Conservation (phyloP, 805 yeast species). For the Saccharomycopsis oosterbeekiorum region DNA sequence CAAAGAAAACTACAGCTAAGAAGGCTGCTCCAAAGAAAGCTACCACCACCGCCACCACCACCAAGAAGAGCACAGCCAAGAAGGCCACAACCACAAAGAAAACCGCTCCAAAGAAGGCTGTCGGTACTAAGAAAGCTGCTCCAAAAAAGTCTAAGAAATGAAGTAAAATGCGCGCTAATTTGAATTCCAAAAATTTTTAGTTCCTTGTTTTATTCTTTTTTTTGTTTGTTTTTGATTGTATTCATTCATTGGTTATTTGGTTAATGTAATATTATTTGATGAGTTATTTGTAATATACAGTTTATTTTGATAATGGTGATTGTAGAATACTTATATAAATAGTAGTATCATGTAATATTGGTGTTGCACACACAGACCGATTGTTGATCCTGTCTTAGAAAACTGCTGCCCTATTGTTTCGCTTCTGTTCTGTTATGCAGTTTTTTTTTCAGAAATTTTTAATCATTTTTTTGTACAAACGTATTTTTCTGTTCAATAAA, state of each 20-base stretch:
- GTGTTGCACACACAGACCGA: too few relatives aligned
- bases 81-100: slow-evolving; percentile 19
- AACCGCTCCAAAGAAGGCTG: slow-evolving; percentile 17
- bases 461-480: too few relatives aligned
- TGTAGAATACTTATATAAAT: background rate
- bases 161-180: background rate
- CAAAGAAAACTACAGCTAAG: slow-evolving; percentile 22
- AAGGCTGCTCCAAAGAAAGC: slow-evolving; percentile 26
- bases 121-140: slow-evolving; percentile 20
- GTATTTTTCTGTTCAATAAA: too few relatives aligned
- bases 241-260: slow-evolving; percentile 2
- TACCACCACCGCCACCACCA: slow-evolving; percentile 18
- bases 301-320: background rate
- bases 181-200: background rate
- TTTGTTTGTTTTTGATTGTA: background rate
- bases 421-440: too few relatives aligned
- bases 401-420: too few relatives aligned
- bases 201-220: background rate
- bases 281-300: slow-evolving; percentile 2
- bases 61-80: slow-evolving; percentile 16
- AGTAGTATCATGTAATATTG: too few relatives aligned
- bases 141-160: slow-evolving; percentile 19
- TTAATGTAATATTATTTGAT: slow-evolving; percentile 1
- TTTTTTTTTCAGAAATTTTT: too few relatives aligned
- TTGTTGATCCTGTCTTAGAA: too few relatives aligned